Evolutionary conservation across 108 stramenopile species (phyloP), one percentile per base, ranked within the genome.

Genomic region (Fistulifera pelliculosa): DNA sequence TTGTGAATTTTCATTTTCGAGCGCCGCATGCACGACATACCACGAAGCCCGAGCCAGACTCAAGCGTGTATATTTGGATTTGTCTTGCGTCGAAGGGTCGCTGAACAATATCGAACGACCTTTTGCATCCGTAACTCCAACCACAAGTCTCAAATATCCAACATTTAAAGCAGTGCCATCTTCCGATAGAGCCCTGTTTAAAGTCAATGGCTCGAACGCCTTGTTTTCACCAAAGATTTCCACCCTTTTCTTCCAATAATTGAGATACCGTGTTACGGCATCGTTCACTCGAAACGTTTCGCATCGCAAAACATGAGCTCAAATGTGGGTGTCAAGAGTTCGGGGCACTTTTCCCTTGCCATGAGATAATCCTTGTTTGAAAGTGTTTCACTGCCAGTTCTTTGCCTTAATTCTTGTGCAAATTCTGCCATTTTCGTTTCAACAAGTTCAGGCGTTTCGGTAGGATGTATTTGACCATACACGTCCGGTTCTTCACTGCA

Each of bases 241-340:
- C 16, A 77, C 52, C 0, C 75, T 68, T 52, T 71, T 70, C 19
- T 71, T 63, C 80, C 75, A 77, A 50, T 81, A 81, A 6, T 66
- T 54, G 45, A 27, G 47, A 18, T 73, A 58, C 15, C 73, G 58
- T 15, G 49, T 39, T n/a, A 76, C 75, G 18, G 80, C 73, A 23
- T 35, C 53, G 19, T 31, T 27, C 2, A 35, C 56, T n/a, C 78
- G 54, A 61, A 80, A 80, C 6, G 69, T 49, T 52, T 80, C 79
- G 50, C 74, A 80, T 22, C 83, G 73, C 22, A 84, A 52, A 80
- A 80, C 62, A 70, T 60, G 14, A 83, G 64, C 26, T 69, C 64
- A 42, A 66, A 69, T 25, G 57, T 49, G 22, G 68, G 63, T 21
- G 49, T 53, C 18, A 68, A 38, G 11, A 71, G 27, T 16, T 67